Evolutionary conservation across 306 rosid genomes (phyloP), one percentile per base, ranked within the genome.

Genomic region (Rubus parviflorus): DNA sequence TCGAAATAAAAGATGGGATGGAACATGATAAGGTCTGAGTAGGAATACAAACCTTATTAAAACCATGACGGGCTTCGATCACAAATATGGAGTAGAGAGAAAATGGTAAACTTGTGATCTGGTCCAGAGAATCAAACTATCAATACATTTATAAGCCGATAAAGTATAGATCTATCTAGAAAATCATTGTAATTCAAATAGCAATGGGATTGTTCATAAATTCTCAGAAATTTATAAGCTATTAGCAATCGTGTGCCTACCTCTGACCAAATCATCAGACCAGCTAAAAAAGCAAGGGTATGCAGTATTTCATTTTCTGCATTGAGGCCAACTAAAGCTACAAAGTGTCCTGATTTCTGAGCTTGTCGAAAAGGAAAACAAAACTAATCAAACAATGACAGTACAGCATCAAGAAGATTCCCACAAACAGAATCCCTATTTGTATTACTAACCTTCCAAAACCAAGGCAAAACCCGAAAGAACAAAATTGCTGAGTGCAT

Each of bases 1-100:
- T 25, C 6, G 46, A 51, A 16, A 60, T 64, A 72, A 22, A 65
- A 57, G 58, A 22, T 9, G 66, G 41, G 63, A 74, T n/a, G 9
- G 62, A 72, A 15, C 75, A 71, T 10, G 53, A n/a, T 65, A 49
- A 66, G 64, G 52, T 45, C 78, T 16, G 67, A 43, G 35, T 8
- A 35, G 51, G 73, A 77, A 78, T 68, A 77, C 79, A 75, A 80
- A 92, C 98, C 85, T 94, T 94, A 64, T 94, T 94, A 74, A 95
- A 95, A 76, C 97, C 98, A 74, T 95, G 98, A 56, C 96, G 93
- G 52, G 91, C 84, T 84, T 95, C 97, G 12, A 95, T 92, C 89
- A 95, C 97, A 85, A 95, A 95, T 77, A 97, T 95, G 43, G 92
- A 90, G 90, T 89, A 95, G 73, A 92, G 86, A 78, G 97, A 90